phyloP scores from a whole-genome alignment of 2,329 filamentous ascomycete species.

The Sporothrix curviconia region DNA sequence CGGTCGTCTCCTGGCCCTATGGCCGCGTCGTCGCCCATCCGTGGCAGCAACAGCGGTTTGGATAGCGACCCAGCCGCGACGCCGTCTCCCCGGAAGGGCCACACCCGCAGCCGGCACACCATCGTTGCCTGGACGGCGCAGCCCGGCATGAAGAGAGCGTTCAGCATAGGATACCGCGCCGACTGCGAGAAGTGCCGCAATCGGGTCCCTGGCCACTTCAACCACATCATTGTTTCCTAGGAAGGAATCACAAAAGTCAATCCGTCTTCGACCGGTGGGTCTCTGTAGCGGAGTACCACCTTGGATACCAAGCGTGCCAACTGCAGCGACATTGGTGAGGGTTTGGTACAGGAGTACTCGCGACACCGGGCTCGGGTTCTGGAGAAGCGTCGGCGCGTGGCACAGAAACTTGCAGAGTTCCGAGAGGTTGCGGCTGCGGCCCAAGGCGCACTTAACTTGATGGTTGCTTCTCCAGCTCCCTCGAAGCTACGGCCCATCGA shows the following conservation, averaged over 20 bases:
- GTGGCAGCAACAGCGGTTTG: neutral
- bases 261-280: neutral
- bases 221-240: constrained; percentile 67
- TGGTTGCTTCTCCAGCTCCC: no score
- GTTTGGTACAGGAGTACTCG: no score
- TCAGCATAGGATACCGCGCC: constrained; percentile 71
- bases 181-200: constrained; percentile 73
- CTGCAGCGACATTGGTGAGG: no score
- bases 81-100: constrained; percentile 46
- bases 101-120: constrained; percentile 53
- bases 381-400: neutral
- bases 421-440: no score
- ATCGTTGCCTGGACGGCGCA: constrained; percentile 55
- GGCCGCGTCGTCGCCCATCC: constrained; percentile 9
- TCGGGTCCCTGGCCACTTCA: constrained; percentile 73
- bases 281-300: neutral
- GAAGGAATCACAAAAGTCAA: neutral
- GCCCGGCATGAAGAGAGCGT: constrained; percentile 60
- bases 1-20: constrained; percentile 5
- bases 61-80: constrained; percentile 37
- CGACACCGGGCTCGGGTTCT: neutral
- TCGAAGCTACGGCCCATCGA: no score
- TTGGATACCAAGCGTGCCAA: no score
- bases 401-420: no score
- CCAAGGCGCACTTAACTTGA: no score